Percentiles rank a stretch among this genome's conserved stretches.
Conservation (phyloP, 805 yeast genomes). For the Sungouiella blattae region DNA sequence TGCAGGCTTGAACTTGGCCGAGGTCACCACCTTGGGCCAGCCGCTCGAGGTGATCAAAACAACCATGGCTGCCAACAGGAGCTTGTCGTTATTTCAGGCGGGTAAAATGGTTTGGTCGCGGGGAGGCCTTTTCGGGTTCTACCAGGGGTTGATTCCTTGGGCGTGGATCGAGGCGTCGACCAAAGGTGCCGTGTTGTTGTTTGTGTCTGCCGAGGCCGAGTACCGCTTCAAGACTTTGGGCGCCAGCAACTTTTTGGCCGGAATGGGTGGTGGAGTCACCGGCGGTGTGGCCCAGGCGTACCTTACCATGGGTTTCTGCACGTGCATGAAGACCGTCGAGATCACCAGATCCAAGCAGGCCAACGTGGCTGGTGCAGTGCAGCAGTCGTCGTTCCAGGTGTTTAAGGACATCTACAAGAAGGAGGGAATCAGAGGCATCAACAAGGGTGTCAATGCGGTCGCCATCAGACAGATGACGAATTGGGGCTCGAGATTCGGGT, state of each 20-base stretch:
- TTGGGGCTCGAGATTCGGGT: conserved; percentile 98
- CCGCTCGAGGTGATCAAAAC: conserved; percentile 95
- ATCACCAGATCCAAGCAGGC: conserved; percentile 85
- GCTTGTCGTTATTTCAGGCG: conserved; percentile 63
- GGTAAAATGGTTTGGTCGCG: conserved; percentile 80
- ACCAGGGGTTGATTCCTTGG: conserved; percentile 98
- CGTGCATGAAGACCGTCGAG: conserved; percentile 98
- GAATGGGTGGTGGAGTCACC: conserved; percentile 91
- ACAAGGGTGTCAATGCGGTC: conserved; percentile 97
- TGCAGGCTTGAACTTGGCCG: conserved; percentile 83
- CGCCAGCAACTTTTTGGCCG: conserved; percentile 65
- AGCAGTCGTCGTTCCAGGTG: conserved; percentile 76
- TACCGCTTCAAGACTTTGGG: conserved; percentile 66
- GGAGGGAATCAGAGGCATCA: conserved; percentile 93
- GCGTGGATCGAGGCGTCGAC: conserved; percentile 99
- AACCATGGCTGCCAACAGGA: conserved; percentile 96
- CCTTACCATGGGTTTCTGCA: conserved; percentile 95
- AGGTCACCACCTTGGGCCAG: conserved; percentile 90
- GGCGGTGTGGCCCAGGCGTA: conserved; percentile 98
- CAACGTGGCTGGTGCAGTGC: conserved; percentile 55
- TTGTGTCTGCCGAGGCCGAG: conserved; percentile 91
- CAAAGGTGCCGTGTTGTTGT: conserved; percentile 92
- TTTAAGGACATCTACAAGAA: conserved; percentile 77
- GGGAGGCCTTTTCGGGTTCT: conserved; percentile 90
- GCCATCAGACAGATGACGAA: conserved; percentile 99